A percentile compares a stretch with the other conserved stretches of the same genome.
Conservation (phyloP, 495 filamentous ascomycete genomes). For the Terfezia boudieri region DNA sequence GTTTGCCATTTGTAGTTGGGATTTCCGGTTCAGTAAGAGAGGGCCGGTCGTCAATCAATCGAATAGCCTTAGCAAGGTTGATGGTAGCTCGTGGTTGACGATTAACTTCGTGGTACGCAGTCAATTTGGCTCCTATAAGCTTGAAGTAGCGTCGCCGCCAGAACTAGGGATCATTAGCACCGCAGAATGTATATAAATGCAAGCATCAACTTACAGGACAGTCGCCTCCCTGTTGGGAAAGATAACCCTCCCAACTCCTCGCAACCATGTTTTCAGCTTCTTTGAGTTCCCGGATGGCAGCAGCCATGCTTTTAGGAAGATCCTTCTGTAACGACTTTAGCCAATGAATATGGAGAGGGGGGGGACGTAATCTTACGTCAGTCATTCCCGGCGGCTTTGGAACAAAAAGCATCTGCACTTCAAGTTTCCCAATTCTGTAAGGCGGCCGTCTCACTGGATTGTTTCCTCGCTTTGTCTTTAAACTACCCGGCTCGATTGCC, state of each 20-base stretch:
- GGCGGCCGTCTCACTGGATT: constrained; percentile 47
- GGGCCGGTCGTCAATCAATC: constrained; percentile 81
- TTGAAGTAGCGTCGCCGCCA: constrained; percentile 98
- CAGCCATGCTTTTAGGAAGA: constrained; percentile 97
- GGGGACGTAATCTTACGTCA: constrained; percentile 29
- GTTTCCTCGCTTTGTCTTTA: constrained; percentile 69
- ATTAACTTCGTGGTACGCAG: constrained; percentile 87
- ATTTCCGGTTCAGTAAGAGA: constrained; percentile 61
- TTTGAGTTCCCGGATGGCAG: constrained; percentile 74
- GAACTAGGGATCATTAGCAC: constrained; percentile 33
- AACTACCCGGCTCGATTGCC: constrained; percentile 65
- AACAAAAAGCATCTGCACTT: constrained; percentile 80
- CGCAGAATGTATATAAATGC: constrained; percentile 11
- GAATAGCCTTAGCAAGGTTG: constrained; percentile 80
- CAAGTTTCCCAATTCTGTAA: constrained; percentile 83
- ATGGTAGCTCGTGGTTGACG: constrained; percentile 91
- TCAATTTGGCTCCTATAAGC: constrained; percentile 70
- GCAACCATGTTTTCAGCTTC: constrained; percentile 55
- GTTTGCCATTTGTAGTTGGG: constrained; percentile 46
- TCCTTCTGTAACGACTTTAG: constrained; percentile 30
- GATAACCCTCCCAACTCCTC: constrained; percentile 60
- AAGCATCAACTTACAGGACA: constrained; percentile 55
- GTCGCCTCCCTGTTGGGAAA: constrained; percentile 93
- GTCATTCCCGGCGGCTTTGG: constrained; percentile 72
- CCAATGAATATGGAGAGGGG: neutral